Base-by-base conservation (phyloP, 169 alveolate species). In the Cryptosporidium sp. region DNA sequence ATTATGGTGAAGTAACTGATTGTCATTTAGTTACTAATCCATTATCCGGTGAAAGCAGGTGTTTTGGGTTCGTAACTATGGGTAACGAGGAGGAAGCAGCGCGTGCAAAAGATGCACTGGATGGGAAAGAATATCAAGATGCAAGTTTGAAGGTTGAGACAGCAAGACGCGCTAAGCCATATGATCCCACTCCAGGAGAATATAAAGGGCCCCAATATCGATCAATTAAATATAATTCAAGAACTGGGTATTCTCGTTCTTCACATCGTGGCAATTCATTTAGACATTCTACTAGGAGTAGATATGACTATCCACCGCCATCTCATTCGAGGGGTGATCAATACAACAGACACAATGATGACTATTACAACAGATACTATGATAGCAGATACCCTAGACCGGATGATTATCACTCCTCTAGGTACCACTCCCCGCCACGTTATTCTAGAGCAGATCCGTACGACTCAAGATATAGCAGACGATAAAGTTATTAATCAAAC, bases 371-470 rank as follows among this genome's bases (percentile, higher is more conserved):
- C 53, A 65, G 89, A 65, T 80, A 80, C 68, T 62, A 65, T 29
- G 89, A 80, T 12, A 60, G 42, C 62, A 80, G 75, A 80, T 80
- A 80, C 16, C 42, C 89, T 16, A 80, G 89, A 67, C 48, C 61
- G 12, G 89, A 80, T 16, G 89, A 80, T 5, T 80, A 80, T 29
- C 89, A 80, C 26, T 42, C 73, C 3, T 65, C 75, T 37, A 60
- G 89, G 62, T 80, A 80, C 45, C 89, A 80, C 51, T 80, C 89
- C 12, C 89, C 89, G 29, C 72, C 75, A n/a, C 56, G 89, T 23
- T 80, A 80, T 53, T 80, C 89, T n/a, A 61, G 89, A 67, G 75
- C 89, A 80, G 89, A 80, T 62, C 89, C 89, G 12, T 80, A 80
- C 53, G 89, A 80, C 42, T 44, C 89, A 26, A 80, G 89, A 44